These are phyloP conservation scores for Dalbergia cultrata DNA, from an alignment of 306 rosid genomes.

Conservation along the genomic window DNA sequence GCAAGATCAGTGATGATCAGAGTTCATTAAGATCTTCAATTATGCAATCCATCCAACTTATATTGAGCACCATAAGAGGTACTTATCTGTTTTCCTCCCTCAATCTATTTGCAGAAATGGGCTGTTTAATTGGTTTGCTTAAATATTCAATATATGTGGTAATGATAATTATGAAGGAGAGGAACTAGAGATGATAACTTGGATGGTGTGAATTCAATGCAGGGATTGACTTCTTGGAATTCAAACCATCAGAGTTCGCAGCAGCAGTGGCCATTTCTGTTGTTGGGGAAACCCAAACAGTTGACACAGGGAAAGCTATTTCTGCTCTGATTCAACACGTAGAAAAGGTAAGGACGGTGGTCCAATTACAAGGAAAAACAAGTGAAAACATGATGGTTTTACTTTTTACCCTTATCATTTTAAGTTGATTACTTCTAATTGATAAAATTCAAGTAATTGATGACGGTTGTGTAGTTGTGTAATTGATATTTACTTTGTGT, in stretches of 20 bases:
- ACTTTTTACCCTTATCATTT: constrained; percentile 34
- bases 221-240: constrained; percentile 95
- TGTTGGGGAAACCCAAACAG: constrained; percentile 63
- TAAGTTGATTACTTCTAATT: constrained; percentile 39
- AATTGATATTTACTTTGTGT: constrained; percentile 7
- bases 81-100: not conserved
- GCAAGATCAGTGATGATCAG: constrained; percentile 67
- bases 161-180: constrained; percentile 25
- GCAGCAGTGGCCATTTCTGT: constrained; percentile 87
- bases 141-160: constrained; percentile 17
- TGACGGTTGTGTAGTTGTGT: not conserved
- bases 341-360: constrained; percentile 69
- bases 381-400: constrained; percentile 37
- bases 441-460: constrained; percentile 14
- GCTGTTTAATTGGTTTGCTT: constrained; percentile 29
- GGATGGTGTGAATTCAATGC: constrained; percentile 71
- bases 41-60: constrained; percentile 62
- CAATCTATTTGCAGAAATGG: constrained; percentile 23
- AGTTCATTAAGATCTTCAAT: constrained; percentile 56
- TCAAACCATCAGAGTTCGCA: constrained; percentile 91
- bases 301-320: constrained; percentile 64
- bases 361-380: constrained; percentile 44
- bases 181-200: constrained; percentile 40
- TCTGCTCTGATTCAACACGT: constrained; percentile 69
- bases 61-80: constrained; percentile 71